phyloP scores from a whole-genome alignment of 2,329 filamentous ascomycete genomes.

The Diaporthe sp. region DNA sequence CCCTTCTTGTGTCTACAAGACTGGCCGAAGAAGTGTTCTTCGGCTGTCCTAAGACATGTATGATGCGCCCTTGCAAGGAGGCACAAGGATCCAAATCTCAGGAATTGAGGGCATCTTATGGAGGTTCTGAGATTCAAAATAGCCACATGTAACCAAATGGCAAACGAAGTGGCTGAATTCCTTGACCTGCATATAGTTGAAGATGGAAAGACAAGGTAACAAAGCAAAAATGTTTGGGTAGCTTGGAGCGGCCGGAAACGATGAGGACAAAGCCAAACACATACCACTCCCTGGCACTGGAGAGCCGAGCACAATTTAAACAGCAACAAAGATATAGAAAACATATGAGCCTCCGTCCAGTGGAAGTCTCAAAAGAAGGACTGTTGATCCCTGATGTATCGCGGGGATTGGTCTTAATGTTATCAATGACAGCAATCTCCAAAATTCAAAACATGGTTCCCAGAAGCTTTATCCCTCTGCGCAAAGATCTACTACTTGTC shows the following conservation, averaged over 20 bases:
- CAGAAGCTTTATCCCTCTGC: background rate
- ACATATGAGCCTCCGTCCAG: too few species aligned
- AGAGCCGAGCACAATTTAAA: background rate
- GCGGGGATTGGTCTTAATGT: background rate
- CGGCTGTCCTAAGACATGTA: background rate
- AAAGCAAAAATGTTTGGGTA: background rate
- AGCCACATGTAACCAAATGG: background rate
- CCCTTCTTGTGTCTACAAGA: background rate
- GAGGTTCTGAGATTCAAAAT: background rate
- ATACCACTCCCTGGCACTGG: background rate
- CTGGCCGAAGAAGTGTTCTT: background rate
- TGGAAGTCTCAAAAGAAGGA: background rate
- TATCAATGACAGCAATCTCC: background rate
- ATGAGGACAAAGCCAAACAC: slow-evolving; percentile 5
- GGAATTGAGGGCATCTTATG: background rate
- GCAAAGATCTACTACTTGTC: background rate
- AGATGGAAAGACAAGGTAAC: background rate
- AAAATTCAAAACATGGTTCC: background rate
- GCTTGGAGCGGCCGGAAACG: slow-evolving; percentile 11
- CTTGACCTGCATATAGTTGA: too few species aligned
- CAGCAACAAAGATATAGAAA: background rate
- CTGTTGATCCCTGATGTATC: background rate
- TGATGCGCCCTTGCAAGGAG: background rate
- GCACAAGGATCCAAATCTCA: background rate
- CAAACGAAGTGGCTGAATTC: background rate